phyloP scores from a whole-genome alignment of 257 asterid genomes.

The Galeopsis tetrahit region DNA sequence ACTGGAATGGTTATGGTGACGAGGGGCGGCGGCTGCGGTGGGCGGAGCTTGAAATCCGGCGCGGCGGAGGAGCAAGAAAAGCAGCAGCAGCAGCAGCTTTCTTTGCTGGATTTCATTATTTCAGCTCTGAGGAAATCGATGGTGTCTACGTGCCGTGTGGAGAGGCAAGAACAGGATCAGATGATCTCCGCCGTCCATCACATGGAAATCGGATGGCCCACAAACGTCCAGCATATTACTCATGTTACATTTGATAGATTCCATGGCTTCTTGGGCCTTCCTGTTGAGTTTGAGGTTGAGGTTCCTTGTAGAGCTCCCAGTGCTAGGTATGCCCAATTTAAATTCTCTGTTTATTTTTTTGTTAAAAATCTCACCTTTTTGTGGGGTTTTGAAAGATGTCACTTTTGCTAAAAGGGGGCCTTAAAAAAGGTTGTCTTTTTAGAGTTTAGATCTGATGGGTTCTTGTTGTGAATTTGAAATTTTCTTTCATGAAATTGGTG shows the following conservation, averaged over 20 bases:
- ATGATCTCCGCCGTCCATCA: conserved; percentile 65
- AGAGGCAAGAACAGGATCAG: conserved; percentile 56
- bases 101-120: conserved; percentile 67
- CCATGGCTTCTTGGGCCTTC: conserved; percentile 92
- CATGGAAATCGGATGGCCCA: conserved; percentile 98
- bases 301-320: conserved; percentile 89
- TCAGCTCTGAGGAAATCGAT: conserved; percentile 87
- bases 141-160: conserved; percentile 84
- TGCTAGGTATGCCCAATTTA: conserved; percentile 66
- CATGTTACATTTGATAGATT: conserved; percentile 97
- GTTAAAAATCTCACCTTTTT: conserved; percentile 3
- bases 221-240: conserved; percentile 83
- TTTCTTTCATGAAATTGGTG: neutral
- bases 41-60: conserved; percentile 52
- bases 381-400: conserved; percentile 16
- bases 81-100: conserved; percentile 59
- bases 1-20: conserved; percentile 79
- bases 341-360: neutral
- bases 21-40: conserved; percentile 61
- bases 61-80: conserved; percentile 49
- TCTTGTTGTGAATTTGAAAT: neutral
- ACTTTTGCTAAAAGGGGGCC: conserved; percentile 21
- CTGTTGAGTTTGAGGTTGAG: conserved; percentile 88
- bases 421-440: conserved; percentile 21
- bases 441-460: conserved; percentile 33